A percentile compares a stretch with the other conserved stretches of the same genome.
Conservation (phyloP, 345 rosid genomes). For the Murraya koenigii region DNA sequence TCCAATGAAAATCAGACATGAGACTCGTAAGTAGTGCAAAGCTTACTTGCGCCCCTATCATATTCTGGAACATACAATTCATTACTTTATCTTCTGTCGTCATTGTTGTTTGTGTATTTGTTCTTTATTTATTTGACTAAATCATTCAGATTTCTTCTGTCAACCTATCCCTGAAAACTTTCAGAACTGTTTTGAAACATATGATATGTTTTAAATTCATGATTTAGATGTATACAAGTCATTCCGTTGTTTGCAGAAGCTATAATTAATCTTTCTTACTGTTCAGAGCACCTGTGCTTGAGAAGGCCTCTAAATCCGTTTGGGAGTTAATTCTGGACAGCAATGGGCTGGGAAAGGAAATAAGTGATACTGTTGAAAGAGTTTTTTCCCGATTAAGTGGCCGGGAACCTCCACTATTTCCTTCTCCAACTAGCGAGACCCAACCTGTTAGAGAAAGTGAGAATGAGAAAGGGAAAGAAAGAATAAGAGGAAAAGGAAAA, state of each 20-base stretch:
- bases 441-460: conserved; percentile 32
- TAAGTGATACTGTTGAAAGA: conserved; percentile 58
- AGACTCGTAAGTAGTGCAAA: not conserved
- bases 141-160: not conserved
- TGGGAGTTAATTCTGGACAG: conserved; percentile 91
- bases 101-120: not conserved
- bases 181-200: not conserved
- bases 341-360: conserved; percentile 72
- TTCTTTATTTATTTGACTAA: too few species aligned
- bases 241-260: not conserved
- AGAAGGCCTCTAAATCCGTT: conserved; percentile 95
- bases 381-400: conserved; percentile 80
- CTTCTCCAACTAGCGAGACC: conserved; percentile 35
- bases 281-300: conserved; percentile 76
- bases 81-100: not conserved
- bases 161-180: not conserved
- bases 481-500: conserved; percentile 25
- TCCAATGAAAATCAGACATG: not conserved
- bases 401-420: conserved; percentile 66
- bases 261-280: conserved; percentile 4
- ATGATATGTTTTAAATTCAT: not conserved
- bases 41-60: not conserved
- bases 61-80: not conserved
- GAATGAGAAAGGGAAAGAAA: conserved; percentile 35
- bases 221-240: not conserved